Evolutionary conservation across 164 flowering plant species (phyloP).

Genomic region (Kalanchoe fedtschenkoi): DNA sequence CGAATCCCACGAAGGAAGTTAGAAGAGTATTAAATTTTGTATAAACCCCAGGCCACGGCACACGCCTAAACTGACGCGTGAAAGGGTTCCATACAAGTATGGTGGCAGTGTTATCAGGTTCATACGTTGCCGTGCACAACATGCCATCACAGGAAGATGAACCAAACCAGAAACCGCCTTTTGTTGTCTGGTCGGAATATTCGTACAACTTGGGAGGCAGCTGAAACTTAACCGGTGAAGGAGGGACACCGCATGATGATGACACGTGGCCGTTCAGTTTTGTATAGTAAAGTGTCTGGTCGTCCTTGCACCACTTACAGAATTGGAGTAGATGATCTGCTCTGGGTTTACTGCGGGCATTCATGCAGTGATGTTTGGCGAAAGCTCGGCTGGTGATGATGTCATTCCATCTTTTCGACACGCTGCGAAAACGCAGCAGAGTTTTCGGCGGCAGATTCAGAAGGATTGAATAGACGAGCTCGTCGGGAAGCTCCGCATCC

Average conservation of each 20-base stretch:
- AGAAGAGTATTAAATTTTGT: not conserved
- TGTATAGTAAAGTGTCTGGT: not conserved
- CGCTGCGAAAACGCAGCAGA: not conserved
- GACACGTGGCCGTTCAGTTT: not conserved
- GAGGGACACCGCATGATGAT: not conserved
- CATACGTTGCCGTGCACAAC: not conserved
- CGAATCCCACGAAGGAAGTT: not conserved
- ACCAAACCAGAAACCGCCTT: not conserved
- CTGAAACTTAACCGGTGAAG: too few relatives aligned
- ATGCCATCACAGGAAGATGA: not conserved
- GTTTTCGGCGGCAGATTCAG: not conserved
- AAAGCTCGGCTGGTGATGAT: not conserved
- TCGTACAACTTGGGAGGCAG: too few relatives aligned
- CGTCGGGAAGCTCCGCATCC: not conserved
- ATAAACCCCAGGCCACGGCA: not conserved
- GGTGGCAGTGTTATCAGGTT: not conserved
- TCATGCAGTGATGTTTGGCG: not conserved
- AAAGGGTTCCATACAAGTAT: not conserved
- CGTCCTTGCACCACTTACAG: too few relatives aligned
- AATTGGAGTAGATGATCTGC: not conserved
- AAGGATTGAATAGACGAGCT: not conserved
- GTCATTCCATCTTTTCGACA: not conserved
- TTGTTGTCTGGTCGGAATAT: too few relatives aligned
- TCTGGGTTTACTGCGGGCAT: not conserved
- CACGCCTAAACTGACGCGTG: not conserved